Conservation (phyloP, 2,329 filamentous ascomycete genomes). For the Blastomyces parvus region DNA sequence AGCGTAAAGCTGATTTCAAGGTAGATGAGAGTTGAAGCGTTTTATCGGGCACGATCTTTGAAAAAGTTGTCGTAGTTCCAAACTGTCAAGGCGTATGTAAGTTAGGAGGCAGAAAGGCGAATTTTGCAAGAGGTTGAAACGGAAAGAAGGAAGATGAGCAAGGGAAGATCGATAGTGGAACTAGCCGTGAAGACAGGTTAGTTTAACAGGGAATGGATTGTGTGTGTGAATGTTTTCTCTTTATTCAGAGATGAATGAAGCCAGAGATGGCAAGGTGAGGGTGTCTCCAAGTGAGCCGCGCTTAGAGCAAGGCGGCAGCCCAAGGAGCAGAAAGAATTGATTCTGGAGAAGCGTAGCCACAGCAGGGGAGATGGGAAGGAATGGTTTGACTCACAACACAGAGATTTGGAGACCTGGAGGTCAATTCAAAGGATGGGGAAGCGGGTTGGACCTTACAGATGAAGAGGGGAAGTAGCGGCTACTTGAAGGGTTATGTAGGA, state of each 20-base stretch:
- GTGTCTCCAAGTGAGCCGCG: not conserved
- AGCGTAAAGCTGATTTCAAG: constrained; percentile 11
- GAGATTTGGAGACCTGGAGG: not conserved
- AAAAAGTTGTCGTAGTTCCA: not conserved
- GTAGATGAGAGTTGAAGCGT: not conserved
- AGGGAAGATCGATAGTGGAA: not conserved
- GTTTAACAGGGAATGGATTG: not conserved
- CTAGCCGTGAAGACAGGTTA: not conserved
- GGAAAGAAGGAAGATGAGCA: not conserved
- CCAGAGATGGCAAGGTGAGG: not conserved
- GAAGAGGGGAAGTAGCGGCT: not conserved
- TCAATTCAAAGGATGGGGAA: not conserved
- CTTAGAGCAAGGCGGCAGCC: not conserved
- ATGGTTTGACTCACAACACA: not conserved
- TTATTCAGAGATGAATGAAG: not conserved
- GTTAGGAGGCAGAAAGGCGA: not conserved
- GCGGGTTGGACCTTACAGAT: not conserved
- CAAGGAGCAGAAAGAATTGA: not conserved
- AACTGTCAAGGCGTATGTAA: not conserved
- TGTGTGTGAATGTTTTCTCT: not conserved
- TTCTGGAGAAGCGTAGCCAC: not conserved
- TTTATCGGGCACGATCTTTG: not conserved
- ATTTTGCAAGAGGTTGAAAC: not conserved
- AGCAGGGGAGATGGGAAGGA: not conserved
- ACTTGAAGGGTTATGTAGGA: constrained; percentile 1